phyloP scores from a whole-genome alignment of 2,329 filamentous ascomycete genomes.

The Cladosporium sp. region DNA sequence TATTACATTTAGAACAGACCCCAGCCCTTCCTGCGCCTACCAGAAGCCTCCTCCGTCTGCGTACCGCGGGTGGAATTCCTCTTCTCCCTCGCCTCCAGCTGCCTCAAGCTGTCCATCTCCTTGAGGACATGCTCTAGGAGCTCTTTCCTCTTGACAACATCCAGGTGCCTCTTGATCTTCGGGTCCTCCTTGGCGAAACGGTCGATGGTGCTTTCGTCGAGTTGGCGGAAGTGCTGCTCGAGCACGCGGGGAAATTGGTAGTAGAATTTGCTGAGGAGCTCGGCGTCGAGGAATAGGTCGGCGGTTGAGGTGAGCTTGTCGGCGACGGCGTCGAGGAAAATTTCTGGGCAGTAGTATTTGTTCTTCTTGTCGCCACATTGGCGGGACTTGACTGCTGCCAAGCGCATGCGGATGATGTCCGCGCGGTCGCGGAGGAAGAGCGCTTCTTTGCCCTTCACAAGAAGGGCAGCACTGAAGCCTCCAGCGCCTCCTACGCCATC shows the following conservation, averaged over 20 bases:
- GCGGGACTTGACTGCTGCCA: slow-evolving; percentile 81
- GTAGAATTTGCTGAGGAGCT: slow-evolving; percentile 94
- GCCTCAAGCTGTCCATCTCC: slow-evolving; percentile 89
- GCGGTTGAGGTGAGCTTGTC: slow-evolving; percentile 92
- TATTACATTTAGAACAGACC: slow-evolving; percentile 25
- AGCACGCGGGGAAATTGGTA: slow-evolving; percentile 92
- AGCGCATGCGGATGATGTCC: slow-evolving; percentile 83
- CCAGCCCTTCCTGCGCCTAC: slow-evolving; percentile 29
- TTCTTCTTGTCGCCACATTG: slow-evolving; percentile 79
- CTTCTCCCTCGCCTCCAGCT: slow-evolving; percentile 72
- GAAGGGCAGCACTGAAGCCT: slow-evolving; percentile 81
- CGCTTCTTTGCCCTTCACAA: slow-evolving; percentile 78
- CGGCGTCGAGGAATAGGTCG: slow-evolving; percentile 94
- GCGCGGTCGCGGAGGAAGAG: slow-evolving; percentile 90
- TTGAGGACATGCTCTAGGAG: slow-evolving; percentile 85
- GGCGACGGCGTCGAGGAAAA: slow-evolving; percentile 96
- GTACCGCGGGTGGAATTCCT: slow-evolving; percentile 41
- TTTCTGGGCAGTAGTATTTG: slow-evolving; percentile 94
- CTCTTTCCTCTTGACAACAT: slow-evolving; percentile 88
- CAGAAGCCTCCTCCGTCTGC: slow-evolving; percentile 23
- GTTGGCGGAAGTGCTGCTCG: slow-evolving; percentile 74
- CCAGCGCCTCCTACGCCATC: slow-evolving; percentile 78
- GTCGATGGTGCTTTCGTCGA: slow-evolving; percentile 68
- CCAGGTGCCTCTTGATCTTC: slow-evolving; percentile 80
- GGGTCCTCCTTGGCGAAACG: slow-evolving; percentile 89